Base-by-base conservation (phyloP, 1,284 basidiomycete species). In the Ganoderma leucocontextum region DNA sequence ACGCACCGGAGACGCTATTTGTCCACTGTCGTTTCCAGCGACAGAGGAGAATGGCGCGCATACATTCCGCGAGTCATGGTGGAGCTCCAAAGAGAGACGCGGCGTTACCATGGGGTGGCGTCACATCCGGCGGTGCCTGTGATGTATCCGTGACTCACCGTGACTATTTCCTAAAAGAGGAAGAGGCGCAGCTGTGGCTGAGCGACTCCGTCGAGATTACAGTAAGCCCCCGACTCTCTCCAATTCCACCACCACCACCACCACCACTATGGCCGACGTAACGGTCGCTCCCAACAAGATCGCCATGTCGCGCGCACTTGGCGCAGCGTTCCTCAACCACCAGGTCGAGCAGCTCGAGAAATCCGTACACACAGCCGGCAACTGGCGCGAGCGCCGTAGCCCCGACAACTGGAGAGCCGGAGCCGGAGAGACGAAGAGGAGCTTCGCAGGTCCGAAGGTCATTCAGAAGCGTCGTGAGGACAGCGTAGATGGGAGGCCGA, bases 321-420 rank as follows among this genome's bases (percentile, higher is more conserved):
- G 93, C 22, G 92, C 93, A 41, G 93, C 93, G 3, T 94, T 94
- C 79, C 85, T 95, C 65, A 91, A 86, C 73, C 92, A 95, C 72
- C 91, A 94, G 75, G 93, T 95, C 55, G 91, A 94, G 73, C 91
- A 94, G 75, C 87, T 95, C 65, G 93, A 94, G 81, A 91, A 91
- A 78, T 84, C 89, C 0, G 90, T 92, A n/a, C 85, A 84, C n/a
- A 80, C 84, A 33, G 80, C 82, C 17, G 86, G 85, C 2, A 89
- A 88, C 70, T 91, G 90, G 90, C 82, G 89, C 71, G 86, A 87
- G 67, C 77, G 79, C 62, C 75, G 74, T 58, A 69, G 65, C 58
- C 71, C 72, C 33, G 70, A 75, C 63, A 63, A 63, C 22, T 68
- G 70, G 72, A 58, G 65, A 38, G 81, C 79, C 74, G 79, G 65